phyloP scores from a whole-genome alignment of 2,329 filamentous ascomycete species.

The Cytospora piceicola region DNA sequence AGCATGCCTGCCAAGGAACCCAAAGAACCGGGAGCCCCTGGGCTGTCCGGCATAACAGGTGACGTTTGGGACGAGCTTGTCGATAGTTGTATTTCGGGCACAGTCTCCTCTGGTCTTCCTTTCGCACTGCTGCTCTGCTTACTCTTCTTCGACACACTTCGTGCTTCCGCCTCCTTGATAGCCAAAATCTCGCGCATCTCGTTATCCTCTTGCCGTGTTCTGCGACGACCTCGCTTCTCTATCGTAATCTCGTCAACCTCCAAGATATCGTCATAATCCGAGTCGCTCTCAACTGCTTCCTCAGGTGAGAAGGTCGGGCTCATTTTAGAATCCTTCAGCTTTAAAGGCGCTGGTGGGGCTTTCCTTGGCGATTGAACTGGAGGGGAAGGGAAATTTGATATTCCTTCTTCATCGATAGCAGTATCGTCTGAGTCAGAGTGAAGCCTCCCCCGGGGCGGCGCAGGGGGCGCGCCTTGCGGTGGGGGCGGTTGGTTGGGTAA shows the following conservation, averaged over 20 bases:
- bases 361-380: constrained; percentile 72
- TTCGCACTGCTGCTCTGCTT: constrained; percentile 59
- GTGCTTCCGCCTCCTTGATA: constrained; percentile 67
- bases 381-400: constrained; percentile 55
- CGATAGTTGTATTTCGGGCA: constrained; percentile 37
- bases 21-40: constrained; percentile 46
- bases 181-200: constrained; percentile 72
- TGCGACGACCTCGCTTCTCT: constrained; percentile 72
- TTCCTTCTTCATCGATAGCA: constrained; percentile 49
- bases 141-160: constrained; percentile 76
- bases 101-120: constrained; percentile 47
- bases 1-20: constrained; percentile 59
- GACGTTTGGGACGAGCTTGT: constrained; percentile 47
- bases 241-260: constrained; percentile 68
- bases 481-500: constrained; percentile 58
- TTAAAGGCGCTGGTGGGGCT: constrained; percentile 81
- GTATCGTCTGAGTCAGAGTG: constrained; percentile 42
- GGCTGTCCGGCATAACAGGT: constrained; percentile 38
- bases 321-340: constrained; percentile 59
- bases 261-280: constrained; percentile 80
- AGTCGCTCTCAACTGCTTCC: constrained; percentile 69
- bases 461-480: constrained; percentile 54
- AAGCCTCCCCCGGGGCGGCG: constrained; percentile 43
- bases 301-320: constrained; percentile 45
- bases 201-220: constrained; percentile 88